Conservation (phyloP, 225 moss, liverwort and hornwort species). For the Asterella californica region DNA sequence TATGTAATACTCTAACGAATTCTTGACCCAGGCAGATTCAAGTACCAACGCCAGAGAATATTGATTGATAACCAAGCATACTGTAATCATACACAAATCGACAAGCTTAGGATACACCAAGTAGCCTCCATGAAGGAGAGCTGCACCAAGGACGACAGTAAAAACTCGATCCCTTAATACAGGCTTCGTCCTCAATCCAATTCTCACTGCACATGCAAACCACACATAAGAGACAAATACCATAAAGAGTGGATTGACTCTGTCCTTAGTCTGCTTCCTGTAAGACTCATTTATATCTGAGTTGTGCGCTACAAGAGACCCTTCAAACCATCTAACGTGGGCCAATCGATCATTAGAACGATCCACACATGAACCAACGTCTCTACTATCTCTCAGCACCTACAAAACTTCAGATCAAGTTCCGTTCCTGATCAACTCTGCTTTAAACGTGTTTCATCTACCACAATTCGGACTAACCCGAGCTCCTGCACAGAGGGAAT, state of each 20-base stretch:
- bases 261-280: neutral
- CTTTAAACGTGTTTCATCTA: neutral
- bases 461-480: neutral
- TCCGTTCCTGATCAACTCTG: neutral
- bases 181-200: slow-evolving; percentile 77
- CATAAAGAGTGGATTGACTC: neutral
- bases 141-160: slow-evolving; percentile 78
- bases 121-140: slow-evolving; percentile 94
- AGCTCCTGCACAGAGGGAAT: neutral
- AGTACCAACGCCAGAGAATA: neutral
- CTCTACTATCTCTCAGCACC: neutral
- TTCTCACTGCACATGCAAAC: slow-evolving; percentile 69
- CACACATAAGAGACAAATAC: neutral
- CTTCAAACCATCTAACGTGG: too few species aligned
- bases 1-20: neutral
- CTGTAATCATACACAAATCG: neutral
- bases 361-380: neutral
- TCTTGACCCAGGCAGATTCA: neutral
- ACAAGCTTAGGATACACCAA: slow-evolving; percentile 84
- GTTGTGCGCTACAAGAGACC: neutral
- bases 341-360: neutral
- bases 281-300: neutral
- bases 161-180: slow-evolving; percentile 82
- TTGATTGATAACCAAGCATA: neutral
- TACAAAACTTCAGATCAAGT: neutral